A percentile compares a stretch with the other conserved stretches of the same genome.
Conservation (phyloP, 441 rosid species). For the Euphorbia neoarborescens region DNA sequence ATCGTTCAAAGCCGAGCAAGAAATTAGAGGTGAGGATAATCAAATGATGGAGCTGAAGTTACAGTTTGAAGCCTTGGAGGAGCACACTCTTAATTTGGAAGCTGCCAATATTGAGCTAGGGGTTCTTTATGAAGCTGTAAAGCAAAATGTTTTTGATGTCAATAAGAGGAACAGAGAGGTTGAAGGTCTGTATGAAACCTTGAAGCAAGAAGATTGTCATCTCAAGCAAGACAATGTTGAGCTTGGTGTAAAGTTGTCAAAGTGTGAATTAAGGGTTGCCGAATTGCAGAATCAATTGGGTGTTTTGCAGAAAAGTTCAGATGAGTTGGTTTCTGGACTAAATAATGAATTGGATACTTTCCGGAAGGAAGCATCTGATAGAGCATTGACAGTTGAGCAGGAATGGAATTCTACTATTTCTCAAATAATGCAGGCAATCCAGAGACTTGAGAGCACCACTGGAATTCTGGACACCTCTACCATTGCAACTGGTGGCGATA, state of each 20-base stretch:
- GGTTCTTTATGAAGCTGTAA: slow-evolving; percentile 57
- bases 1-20: slow-evolving; percentile 39
- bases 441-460: slow-evolving; percentile 50
- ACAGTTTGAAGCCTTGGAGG: slow-evolving; percentile 45
- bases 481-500: slow-evolving; percentile 26
- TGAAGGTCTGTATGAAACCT: slow-evolving; percentile 39
- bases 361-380: slow-evolving; percentile 51
- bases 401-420: slow-evolving; percentile 45
- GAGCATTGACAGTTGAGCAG: slow-evolving; percentile 44
- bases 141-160: slow-evolving; percentile 39
- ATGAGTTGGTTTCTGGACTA: slow-evolving; percentile 39
- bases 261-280: slow-evolving; percentile 31
- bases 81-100: slow-evolving; percentile 45
- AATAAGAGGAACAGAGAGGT: slow-evolving; percentile 45
- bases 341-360: slow-evolving; percentile 46
- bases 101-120: slow-evolving; percentile 49
- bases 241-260: slow-evolving; percentile 40
- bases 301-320: slow-evolving; percentile 45
- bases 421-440: slow-evolving; percentile 45
- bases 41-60: slow-evolving; percentile 35
- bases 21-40: slow-evolving; percentile 33
- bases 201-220: slow-evolving; percentile 35
- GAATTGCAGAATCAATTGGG: slow-evolving; percentile 54
- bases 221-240: slow-evolving; percentile 47
- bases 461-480: slow-evolving; percentile 29